Evolutionary conservation across 768 basidiomycete genomes (phyloP).

Genomic region (Tricholoma matsutake): DNA sequence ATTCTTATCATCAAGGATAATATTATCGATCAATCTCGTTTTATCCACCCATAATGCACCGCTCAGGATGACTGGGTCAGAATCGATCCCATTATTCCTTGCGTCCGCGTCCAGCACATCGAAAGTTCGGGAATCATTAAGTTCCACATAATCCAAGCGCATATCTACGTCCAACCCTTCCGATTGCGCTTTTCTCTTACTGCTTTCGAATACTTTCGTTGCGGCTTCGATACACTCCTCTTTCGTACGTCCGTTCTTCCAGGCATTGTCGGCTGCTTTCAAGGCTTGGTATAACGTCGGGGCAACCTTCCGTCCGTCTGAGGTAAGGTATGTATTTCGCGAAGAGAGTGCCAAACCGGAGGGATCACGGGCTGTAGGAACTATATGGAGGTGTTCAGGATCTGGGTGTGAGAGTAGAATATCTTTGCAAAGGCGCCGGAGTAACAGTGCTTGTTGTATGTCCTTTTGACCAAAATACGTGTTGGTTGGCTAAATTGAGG

Average conservation of each 20-base stretch:
- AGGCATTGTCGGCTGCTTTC: constrained; percentile 49
- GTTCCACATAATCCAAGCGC: constrained; percentile 79
- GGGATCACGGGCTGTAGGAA: constrained; percentile 77
- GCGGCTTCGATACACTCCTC: constrained; percentile 46
- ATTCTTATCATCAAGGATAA: constrained; percentile 60
- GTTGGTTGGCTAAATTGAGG: constrained; percentile 66
- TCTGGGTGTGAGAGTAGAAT: constrained; percentile 78
- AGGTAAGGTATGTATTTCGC: constrained; percentile 79
- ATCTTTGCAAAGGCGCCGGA: constrained; percentile 76
- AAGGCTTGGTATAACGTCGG: constrained; percentile 72
- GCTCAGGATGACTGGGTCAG: constrained; percentile 62
- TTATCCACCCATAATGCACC: constrained; percentile 84
- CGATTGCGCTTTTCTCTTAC: constrained; percentile 25
- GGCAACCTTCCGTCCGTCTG: constrained; percentile 60
- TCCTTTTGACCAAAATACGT: constrained; percentile 98
- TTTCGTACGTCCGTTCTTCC: constrained; percentile 51
- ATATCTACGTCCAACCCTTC: constrained; percentile 47
- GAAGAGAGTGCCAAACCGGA: constrained; percentile 86
- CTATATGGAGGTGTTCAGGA: constrained; percentile 72
- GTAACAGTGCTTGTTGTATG: constrained; percentile 90
- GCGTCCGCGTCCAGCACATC: constrained; percentile 45
- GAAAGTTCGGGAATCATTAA: constrained; percentile 81
- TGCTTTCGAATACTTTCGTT: constrained; percentile 34
- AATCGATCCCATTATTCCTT: constrained; percentile 25
- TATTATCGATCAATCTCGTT: constrained; percentile 92